Percentiles rank a stretch among this genome's conserved stretches.
Conservation (phyloP, 1,284 basidiomycete species). For the Apiotrichum porosum region DNA sequence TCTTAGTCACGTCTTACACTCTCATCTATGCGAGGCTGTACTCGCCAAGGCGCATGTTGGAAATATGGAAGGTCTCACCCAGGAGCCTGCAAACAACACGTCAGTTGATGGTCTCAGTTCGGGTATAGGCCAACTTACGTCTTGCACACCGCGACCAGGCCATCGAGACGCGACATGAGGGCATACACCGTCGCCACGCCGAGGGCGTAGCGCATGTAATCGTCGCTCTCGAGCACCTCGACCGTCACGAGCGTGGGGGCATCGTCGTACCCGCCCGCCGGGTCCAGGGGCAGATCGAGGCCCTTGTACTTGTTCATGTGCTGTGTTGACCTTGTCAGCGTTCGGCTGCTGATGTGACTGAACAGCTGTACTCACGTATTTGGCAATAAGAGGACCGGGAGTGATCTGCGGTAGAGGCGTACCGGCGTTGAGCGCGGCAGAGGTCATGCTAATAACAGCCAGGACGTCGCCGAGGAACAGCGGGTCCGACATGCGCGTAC, state of each 20-base stretch:
- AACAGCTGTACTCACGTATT: conserved; percentile 55
- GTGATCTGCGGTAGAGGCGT: conserved; percentile 77
- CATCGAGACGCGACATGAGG: conserved; percentile 39
- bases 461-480: conserved; percentile 78
- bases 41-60: conserved; percentile 12
- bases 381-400: conserved; percentile 71
- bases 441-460: conserved; percentile 62
- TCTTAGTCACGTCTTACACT: too few species aligned
- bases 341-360: not conserved
- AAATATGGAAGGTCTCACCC: conserved; percentile 45
- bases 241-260: conserved; percentile 43
- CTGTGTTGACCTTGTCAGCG: conserved; percentile 2
- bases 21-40: too few species aligned
- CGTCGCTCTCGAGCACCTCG: conserved; percentile 41
- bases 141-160: conserved; percentile 43
- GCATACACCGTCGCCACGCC: conserved; percentile 45
- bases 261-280: conserved; percentile 27
- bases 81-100: conserved; percentile 26
- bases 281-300: conserved; percentile 34
- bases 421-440: conserved; percentile 64
- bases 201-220: conserved; percentile 47
- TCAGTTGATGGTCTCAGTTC: not conserved
- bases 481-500: conserved; percentile 70
- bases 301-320: conserved; percentile 37
- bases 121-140: conserved; percentile 23